phyloP scores from a whole-genome alignment of 768 basidiomycete species.

The Mycena sanguinolenta region DNA sequence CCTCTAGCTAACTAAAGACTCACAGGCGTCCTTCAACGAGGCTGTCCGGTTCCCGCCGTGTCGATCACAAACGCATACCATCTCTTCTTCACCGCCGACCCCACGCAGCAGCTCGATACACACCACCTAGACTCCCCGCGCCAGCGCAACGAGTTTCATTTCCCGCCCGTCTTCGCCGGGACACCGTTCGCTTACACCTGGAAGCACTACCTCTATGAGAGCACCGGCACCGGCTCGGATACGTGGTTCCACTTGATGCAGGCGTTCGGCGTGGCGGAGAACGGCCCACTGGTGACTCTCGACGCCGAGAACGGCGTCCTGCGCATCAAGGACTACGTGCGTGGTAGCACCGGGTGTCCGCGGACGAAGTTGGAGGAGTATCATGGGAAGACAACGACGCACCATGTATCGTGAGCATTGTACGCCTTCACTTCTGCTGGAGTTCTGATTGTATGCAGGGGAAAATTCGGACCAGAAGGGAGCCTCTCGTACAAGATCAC shows the following conservation, averaged over 20 bases:
- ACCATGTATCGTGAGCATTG: constrained; percentile 33
- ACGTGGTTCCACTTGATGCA: constrained; percentile 43
- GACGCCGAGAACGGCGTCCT: constrained; percentile 40
- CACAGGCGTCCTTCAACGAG: constrained; percentile 30
- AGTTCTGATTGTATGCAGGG: too few relatives aligned
- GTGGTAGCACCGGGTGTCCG: constrained; percentile 29
- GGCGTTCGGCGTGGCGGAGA: constrained; percentile 37
- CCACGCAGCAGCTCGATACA: constrained; percentile 33
- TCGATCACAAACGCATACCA: constrained; percentile 35
- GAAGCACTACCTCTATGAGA: constrained; percentile 36
- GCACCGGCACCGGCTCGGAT: constrained; percentile 40
- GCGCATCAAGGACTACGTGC: constrained; percentile 48
- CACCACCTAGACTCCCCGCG: constrained; percentile 36
- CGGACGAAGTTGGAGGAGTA: constrained; percentile 22
- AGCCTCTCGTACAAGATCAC: too few relatives aligned
- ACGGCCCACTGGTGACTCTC: constrained; percentile 45
- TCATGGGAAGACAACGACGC: constrained; percentile 27
- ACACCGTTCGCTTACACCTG: constrained; percentile 37
- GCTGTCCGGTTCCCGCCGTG: constrained; percentile 34
- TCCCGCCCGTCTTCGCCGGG: constrained; percentile 27
- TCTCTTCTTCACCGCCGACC: constrained; percentile 33
- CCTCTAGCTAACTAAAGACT: neutral
- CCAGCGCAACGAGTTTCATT: constrained; percentile 42
- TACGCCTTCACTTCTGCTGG: neutral
- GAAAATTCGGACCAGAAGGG: too few relatives aligned